Evolutionary conservation across 1,284 basidiomycete species (phyloP).

Genomic region (Fomitopsis betulina): DNA sequence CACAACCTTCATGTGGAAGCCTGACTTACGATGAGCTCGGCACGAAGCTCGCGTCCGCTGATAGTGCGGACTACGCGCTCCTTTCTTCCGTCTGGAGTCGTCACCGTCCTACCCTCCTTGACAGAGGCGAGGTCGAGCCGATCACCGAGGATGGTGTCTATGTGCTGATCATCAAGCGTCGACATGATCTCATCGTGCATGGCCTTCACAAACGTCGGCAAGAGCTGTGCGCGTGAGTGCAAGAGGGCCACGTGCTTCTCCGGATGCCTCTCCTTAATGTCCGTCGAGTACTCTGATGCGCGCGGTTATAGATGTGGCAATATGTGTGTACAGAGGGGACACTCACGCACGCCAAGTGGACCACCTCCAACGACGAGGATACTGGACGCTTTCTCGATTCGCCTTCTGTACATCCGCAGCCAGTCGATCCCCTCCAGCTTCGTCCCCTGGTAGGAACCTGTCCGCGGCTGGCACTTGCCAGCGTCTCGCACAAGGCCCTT

Average conservation of each 20-base stretch:
- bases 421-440: conserved; percentile 45
- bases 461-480: not conserved
- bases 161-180: conserved; percentile 36
- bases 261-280: conserved; percentile 60
- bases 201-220: conserved; percentile 53
- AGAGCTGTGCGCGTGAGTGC: conserved; percentile 55
- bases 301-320: not conserved
- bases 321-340: not conserved
- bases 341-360: conserved; percentile 58
- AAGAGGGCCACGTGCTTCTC: conserved; percentile 60
- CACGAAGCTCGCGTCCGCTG: conserved; percentile 53
- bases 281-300: conserved; percentile 58
- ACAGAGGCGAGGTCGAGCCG: conserved; percentile 43
- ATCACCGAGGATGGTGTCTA: conserved; percentile 52
- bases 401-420: conserved; percentile 41
- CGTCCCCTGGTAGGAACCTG: conserved; percentile 27
- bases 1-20: not conserved
- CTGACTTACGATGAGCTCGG: conserved; percentile 52
- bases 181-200: conserved; percentile 52
- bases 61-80: conserved; percentile 46
- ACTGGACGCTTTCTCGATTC: conserved; percentile 37
- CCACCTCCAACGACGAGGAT: conserved; percentile 59
- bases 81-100: conserved; percentile 25
- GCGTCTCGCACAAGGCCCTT: conserved; percentile 1
- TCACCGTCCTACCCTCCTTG: conserved; percentile 21